These are phyloP conservation scores for Pyronema omphalodes DNA, from an alignment of 495 filamentous ascomycete genomes.

Conservation along the genomic window DNA sequence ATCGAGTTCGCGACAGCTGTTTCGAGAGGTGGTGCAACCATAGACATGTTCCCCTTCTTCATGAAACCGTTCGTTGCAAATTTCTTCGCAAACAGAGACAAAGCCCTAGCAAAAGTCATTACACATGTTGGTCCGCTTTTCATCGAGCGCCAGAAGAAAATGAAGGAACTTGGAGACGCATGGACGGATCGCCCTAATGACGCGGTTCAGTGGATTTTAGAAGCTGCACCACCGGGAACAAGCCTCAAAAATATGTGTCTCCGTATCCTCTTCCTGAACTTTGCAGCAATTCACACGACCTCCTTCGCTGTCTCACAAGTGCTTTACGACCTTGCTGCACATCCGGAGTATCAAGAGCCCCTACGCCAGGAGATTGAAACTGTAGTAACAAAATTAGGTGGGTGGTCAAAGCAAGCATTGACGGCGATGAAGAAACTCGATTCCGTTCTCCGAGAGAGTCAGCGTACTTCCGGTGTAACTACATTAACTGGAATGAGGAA, in stretches of 20 bases:
- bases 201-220: slow-evolving; percentile 14
- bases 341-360: slow-evolving; percentile 11
- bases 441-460: slow-evolving; percentile 13
- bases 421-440: slow-evolving; percentile 23
- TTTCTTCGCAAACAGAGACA: slow-evolving; percentile 7
- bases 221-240: slow-evolving; percentile 7
- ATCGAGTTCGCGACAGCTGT: slow-evolving; percentile 8
- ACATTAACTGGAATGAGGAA: slow-evolving; percentile 12
- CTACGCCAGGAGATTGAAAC: slow-evolving; percentile 15
- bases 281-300: slow-evolving; percentile 17
- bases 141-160: slow-evolving; percentile 10
- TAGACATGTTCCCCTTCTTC: slow-evolving; percentile 13
- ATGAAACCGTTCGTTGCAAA: slow-evolving; percentile 2
- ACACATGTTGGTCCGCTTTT: slow-evolving; percentile 10
- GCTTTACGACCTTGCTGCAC: slow-evolving; percentile 14
- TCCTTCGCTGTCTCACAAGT: slow-evolving; percentile 8
- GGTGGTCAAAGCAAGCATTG: slow-evolving; percentile 21
- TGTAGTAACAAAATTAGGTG: slow-evolving; percentile 10
- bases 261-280: slow-evolving; percentile 12
- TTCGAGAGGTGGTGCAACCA: slow-evolving; percentile 3
- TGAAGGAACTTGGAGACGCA: slow-evolving; percentile 11
- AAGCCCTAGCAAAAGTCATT: slow-evolving; percentile 6
- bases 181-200: slow-evolving; percentile 18
- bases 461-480: slow-evolving; percentile 9
- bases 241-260: slow-evolving; percentile 6